Evolutionary conservation across 495 filamentous ascomycete genomes (phyloP).

Genomic region (Friedmanniomyces simplex): DNA sequence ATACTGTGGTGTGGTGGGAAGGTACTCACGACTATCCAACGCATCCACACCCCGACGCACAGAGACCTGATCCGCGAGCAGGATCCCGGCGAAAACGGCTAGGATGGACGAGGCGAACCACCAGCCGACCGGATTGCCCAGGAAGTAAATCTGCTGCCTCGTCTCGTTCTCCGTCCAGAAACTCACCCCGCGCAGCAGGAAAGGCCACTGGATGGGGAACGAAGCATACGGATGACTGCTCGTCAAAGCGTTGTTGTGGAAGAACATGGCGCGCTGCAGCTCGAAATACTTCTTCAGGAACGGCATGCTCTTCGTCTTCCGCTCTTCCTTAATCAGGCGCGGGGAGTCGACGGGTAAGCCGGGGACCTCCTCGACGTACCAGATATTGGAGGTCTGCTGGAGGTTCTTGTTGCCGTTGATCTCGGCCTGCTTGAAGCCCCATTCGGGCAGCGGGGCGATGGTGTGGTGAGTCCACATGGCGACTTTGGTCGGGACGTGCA

Average conservation of each 20-base stretch:
- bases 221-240: conserved; percentile 93
- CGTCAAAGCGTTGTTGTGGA: conserved; percentile 95
- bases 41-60: conserved; percentile 86
- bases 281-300: conserved; percentile 95
- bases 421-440: conserved; percentile 93
- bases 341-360: conserved; percentile 57
- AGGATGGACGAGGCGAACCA: conserved; percentile 88
- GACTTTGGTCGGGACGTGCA: conserved; percentile 86
- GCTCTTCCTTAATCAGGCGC: conserved; percentile 60
- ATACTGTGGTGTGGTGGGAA: not conserved
- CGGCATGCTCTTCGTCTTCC: conserved; percentile 67
- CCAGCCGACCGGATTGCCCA: conserved; percentile 96
- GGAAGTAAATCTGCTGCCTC: conserved; percentile 93
- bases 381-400: conserved; percentile 79
- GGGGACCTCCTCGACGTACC: conserved; percentile 85
- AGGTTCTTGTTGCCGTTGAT: conserved; percentile 99
- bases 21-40: conserved; percentile 76
- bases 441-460: conserved; percentile 67
- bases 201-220: conserved; percentile 94
- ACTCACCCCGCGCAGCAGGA: conserved; percentile 89
- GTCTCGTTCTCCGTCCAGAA: conserved; percentile 99
- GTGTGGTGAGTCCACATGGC: conserved; percentile 98
- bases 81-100: conserved; percentile 85
- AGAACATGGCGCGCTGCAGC: conserved; percentile 96
- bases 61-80: conserved; percentile 87